These are phyloP conservation scores for Dalechampia spathulata DNA, from an alignment of 441 rosid genomes.

Conservation along the genomic window DNA sequence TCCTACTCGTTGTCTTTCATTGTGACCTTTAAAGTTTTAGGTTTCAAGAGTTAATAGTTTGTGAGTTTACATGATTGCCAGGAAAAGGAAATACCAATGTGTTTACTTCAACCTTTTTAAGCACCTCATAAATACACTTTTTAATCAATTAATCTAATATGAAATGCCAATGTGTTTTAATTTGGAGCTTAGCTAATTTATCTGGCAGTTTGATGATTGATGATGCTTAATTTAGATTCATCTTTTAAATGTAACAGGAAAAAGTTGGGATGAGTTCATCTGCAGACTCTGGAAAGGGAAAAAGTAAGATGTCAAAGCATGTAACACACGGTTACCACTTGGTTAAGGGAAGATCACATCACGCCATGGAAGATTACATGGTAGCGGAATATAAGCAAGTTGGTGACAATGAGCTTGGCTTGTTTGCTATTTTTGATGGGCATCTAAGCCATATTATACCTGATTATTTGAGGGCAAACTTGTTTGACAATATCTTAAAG, in stretches of 20 bases:
- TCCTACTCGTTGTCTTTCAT: too few species aligned
- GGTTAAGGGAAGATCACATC: constrained; percentile 63
- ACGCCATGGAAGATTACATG: constrained; percentile 81
- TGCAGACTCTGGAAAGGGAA: constrained; percentile 78
- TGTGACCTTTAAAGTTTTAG: too few species aligned
- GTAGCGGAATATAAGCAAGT: constrained; percentile 72
- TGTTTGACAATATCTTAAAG: constrained; percentile 71
- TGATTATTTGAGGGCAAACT: constrained; percentile 57
- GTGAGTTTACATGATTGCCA: too few species aligned
- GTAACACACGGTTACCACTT: constrained; percentile 77
- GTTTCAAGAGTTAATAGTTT: too few species aligned
- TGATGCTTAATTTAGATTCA: too few species aligned
- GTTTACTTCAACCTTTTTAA: too few species aligned
- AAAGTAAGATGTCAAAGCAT: constrained; percentile 69
- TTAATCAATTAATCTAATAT: too few species aligned
- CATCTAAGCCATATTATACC: constrained; percentile 79
- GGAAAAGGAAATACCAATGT: too few species aligned
- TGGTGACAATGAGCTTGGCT: constrained; percentile 71
- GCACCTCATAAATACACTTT: too few species aligned
- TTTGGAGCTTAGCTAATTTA: too few species aligned
- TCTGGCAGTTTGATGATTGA: too few species aligned
- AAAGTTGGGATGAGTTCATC: constrained; percentile 64
- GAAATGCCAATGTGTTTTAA: too few species aligned
- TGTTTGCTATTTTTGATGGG: constrained; percentile 92
- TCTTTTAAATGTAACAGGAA: constrained; percentile 50